Evolutionary conservation across 352 stramenopile genomes (phyloP), one percentile per base, ranked within the genome.

Genomic region (Aphanomyces stellatus): DNA sequence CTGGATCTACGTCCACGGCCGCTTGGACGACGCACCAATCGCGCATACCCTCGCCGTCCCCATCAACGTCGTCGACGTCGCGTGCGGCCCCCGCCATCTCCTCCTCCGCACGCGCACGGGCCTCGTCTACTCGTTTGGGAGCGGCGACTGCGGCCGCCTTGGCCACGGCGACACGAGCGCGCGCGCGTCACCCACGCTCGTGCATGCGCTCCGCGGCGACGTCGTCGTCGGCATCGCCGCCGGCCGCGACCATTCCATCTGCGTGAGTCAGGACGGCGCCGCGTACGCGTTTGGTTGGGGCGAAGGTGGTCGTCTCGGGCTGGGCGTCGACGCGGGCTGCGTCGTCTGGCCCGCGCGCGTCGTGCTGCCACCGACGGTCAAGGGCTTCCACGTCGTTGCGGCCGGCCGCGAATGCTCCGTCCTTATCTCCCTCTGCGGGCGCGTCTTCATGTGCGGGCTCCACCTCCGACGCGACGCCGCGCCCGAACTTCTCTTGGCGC

Each of bases 251-350:
- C 55, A 64, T 34, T 64, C 55, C 6, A 35, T 46, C 2, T 30
- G 41, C 35, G 35, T 64, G 33, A 48, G 55, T 46, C 22, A 17
- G 55, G n/a, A 25, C 27, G 55, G 55, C 3, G 11, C 11, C 11
- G 35, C 35, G 6, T 64, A 51, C 27, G 24, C 34, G 11, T 64
- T 64, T 35, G 55, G 55, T 6, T 64, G 55, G 55, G 55, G 55
- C 37, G 55, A 64, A 49, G 55, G 55, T n/a, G 55, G 55, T 13
- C 55, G 55, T 4, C 55, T 64, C 7, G 55, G 55, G 2, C 22
- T 64, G 3, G 55, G 55, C 37, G 22, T 51, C 7, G 55, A 64
- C 37, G 40, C 55, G 2, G 55, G 37, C 34, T 15, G 33, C 37
- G 55, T 64, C 19, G 15, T 64, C 19, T 25, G 22, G 55, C 55